Evolutionary conservation across 2,329 filamentous ascomycete species (phyloP), one percentile per base, ranked within the genome.

Genomic region (Diaporthe sp.): DNA sequence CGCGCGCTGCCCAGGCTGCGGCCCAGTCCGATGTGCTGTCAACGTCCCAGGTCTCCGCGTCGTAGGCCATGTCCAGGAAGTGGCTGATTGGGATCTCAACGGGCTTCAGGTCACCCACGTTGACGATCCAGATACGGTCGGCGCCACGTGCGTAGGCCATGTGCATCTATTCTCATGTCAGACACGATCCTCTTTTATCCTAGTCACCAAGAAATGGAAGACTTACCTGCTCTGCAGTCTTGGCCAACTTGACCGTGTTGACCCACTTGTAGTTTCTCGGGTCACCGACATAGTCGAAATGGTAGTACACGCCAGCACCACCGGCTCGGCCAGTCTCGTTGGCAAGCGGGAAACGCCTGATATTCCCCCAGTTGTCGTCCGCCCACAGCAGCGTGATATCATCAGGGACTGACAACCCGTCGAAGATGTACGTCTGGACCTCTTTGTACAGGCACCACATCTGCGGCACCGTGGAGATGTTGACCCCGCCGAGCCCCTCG

Each of bases 361-460:
- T 87, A 81, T 93, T 92, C 15, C 92, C 92, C 86, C 87, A 93
- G 83, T 93, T 94, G 83, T 94, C 92, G 80, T 94, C 92, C 0
- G 91, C 88, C 89, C 92, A 94, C 6, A 94, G 86, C 34, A 94
- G 85, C 2, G 91, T 94, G 39, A 94, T 89, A 79, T 93, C 89
- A 51, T 94, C 92, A 0, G 92, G 91, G 2, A 87, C 85, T 72
- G 90, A 85, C 80, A 94, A 87, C 2, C 92, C 92, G 22, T 89
- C 86, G 75, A 92, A 90, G 75, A 92, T 90, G 81, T 94, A 94
- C 9, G 90, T 89, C 83, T 93, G 92, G 2, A 95, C 92, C 81
- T 95, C 93, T 81, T 94, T 94, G 83, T 94, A 95, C 76, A 94
- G 84, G 79, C 92, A 94, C 92, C 93, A 94, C 83, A 92, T 88